Percentiles rank a stretch among this genome's conserved stretches.
Evolutionary conservation across 1,284 basidiomycete species (phyloP).

Genomic region (Trametes pubescens): DNA sequence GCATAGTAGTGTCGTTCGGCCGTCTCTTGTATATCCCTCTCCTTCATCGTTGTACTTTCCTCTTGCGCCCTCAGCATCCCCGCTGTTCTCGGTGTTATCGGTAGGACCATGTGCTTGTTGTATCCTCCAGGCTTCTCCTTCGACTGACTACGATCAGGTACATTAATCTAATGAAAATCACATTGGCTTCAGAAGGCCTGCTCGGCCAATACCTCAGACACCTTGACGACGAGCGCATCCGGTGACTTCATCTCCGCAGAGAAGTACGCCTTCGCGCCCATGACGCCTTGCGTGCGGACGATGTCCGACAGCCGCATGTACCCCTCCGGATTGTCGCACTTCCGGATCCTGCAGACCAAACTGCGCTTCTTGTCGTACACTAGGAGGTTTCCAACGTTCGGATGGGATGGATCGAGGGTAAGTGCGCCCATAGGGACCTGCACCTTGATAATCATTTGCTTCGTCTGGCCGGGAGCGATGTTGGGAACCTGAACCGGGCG

Average conservation of each 20-base stretch:
- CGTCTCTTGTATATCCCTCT: too few relatives aligned
- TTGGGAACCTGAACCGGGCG: conserved; percentile 40
- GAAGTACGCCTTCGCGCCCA: conserved; percentile 63
- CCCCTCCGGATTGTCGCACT: conserved; percentile 43
- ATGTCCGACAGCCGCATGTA: conserved; percentile 50
- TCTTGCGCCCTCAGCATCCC: too few relatives aligned
- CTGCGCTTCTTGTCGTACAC: conserved; percentile 63
- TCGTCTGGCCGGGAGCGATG: conserved; percentile 36
- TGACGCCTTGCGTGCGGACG: conserved; percentile 52
- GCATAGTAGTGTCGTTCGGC: too few relatives aligned
- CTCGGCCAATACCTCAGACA: neutral
- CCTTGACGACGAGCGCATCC: conserved; percentile 47
- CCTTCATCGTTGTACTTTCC: too few relatives aligned
- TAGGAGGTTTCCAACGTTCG: conserved; percentile 41
- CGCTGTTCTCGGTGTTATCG: too few relatives aligned
- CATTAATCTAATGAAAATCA: too few relatives aligned
- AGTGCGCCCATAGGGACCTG: conserved; percentile 48
- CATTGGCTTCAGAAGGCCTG: neutral
- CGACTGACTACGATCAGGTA: too few relatives aligned
- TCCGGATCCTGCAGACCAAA: conserved; percentile 53
- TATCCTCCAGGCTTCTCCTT: too few relatives aligned
- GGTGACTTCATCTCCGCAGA: conserved; percentile 56
- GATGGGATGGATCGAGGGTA: too few relatives aligned
- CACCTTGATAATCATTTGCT: conserved; percentile 60
- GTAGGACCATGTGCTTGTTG: too few relatives aligned